Evolutionary conservation across 1,284 basidiomycete genomes (phyloP), one percentile per base, ranked within the genome.

Genomic region (Sutorius eximius): DNA sequence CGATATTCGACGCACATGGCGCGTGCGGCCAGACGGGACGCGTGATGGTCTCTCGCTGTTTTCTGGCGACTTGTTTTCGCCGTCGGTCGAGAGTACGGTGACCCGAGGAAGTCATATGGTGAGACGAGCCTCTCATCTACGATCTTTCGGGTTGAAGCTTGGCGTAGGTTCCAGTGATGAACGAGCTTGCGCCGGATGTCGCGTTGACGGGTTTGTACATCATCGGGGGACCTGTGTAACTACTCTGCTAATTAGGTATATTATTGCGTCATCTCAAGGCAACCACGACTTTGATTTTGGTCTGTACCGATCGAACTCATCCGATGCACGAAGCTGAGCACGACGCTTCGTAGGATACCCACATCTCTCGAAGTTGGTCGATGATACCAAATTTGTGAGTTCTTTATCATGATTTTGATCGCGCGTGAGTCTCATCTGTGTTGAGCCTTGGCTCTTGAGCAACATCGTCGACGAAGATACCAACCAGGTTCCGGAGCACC

Each of bases 31-130:
- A 12, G 81, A 85, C 60, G 80, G 80, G 3, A 73, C 75, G 45
- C 77, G 75, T 56, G 87, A 92, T 60, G 93, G 94, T 0, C 75
- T 97, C 3, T 79, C 89, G 0, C 73, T 97, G 3, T 97, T 96
- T 72, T 94, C 91, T 29, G 94, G 94, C 6, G 94, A 96, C 69
- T 75, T 91, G 5, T 94, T 94, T 69, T 86, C 87, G 18, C 93
- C 93, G 0, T 91, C 89, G 3, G 82, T 93, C 1, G 93, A 95
- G 73, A 91, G 87, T 62, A 86, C 87, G 9, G 86, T 97, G 22
- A 95, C 93, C 4, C 77, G 94, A 69, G 94, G 94, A 41, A 93
- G 88, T 56, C 93, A 96, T 80, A 91, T 96, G 91, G 91, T 93
- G 61, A 64, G 79, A 34, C 24, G 7, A 18, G 30, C 41, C 29